Percentiles rank a stretch among this genome's conserved stretches.
Evolutionary conservation across 179 eudicot genomes (phyloP).

Genomic region (Beta macrorhiza): DNA sequence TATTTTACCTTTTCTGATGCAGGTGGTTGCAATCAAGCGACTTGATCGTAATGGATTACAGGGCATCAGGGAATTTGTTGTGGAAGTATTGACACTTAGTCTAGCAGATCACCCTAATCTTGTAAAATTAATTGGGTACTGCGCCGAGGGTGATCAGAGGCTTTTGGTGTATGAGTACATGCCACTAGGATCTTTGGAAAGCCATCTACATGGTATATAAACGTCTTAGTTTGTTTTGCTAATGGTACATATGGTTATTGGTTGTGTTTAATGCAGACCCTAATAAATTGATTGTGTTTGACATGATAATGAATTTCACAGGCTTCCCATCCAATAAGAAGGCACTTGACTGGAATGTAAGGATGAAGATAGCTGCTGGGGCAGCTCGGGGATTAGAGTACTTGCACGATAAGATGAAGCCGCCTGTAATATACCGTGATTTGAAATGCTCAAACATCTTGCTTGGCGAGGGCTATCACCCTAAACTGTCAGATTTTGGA

Average conservation of each 20-base stretch:
- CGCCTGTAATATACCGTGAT: slow-evolving; percentile 76
- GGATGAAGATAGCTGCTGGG: slow-evolving; percentile 86
- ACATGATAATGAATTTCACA: slow-evolving; percentile 13
- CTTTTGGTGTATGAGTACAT: slow-evolving; percentile 52
- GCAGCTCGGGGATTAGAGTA: slow-evolving; percentile 81
- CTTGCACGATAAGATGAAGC: slow-evolving; percentile 69
- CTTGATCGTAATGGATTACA: slow-evolving; percentile 58
- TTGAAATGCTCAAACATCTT: slow-evolving; percentile 74
- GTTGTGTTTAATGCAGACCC: not conserved
- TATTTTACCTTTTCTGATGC: not conserved
- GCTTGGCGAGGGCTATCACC: slow-evolving; percentile 62
- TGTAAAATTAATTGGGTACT: slow-evolving; percentile 51
- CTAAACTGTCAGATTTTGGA: slow-evolving; percentile 80
- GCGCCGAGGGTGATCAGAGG: slow-evolving; percentile 52
- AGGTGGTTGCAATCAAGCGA: slow-evolving; percentile 55
- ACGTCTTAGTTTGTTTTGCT: not conserved
- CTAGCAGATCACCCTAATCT: slow-evolving; percentile 56
- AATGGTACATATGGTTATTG: too few species aligned
- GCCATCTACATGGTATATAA: slow-evolving; percentile 45
- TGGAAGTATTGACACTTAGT: slow-evolving; percentile 53
- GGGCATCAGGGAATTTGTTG: slow-evolving; percentile 54
- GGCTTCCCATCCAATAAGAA: slow-evolving; percentile 39
- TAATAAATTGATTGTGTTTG: not conserved
- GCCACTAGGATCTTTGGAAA: slow-evolving; percentile 58
- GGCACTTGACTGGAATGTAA: slow-evolving; percentile 64